Base-by-base conservation (phyloP, 116 monocot species). In the Phalaenopsis hybrid region DNA sequence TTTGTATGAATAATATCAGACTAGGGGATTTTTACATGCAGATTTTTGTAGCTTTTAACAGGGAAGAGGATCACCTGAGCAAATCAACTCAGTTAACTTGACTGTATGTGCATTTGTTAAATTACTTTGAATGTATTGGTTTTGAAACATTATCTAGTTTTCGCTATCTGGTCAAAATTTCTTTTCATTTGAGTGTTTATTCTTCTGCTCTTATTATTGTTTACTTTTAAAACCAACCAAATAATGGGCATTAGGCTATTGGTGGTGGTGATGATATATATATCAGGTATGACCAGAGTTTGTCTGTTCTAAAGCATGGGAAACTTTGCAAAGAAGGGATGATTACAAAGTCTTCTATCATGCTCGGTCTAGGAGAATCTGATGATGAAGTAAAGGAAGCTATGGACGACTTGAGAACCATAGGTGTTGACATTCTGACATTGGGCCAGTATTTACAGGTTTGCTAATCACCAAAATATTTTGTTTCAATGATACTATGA, bases 391-490 rank as follows among this genome's bases (percentile, higher is more conserved):
- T 98, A 69, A 90, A 88, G 82, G 88, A 95, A 87, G 80, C 95
- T 55, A 91, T 95, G 95, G 57, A 49, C 81, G 98, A 98, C 81
- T 88, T 98, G 77, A 85, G 98, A 80, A 83, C 86, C 13, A 93
- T 90, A 78, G 95, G 88, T 51, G 98, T 98, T 80, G 93, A 98
- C 76, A 98, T 98, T 78, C 82, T 98, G 78, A 98, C 98, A 63
- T 79, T 98, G n/a, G 98, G 98, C 21, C 93, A 98, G 80, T 95
- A 94, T 85, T 83, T 98, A 31, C 98, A 90, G 94, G 95, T 94
- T 76, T 49, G 83, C 79, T 58, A 20, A 25, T 78, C 23, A 50
- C 51, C 77, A 77, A 50, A 51, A 25, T 51, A 7, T 51, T 31
- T 50, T 77, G 20, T 50, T 21, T 72, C 15, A 37, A 34, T 37